Conservation (phyloP, 768 basidiomycete genomes). For the Leccinellum luteum region DNA sequence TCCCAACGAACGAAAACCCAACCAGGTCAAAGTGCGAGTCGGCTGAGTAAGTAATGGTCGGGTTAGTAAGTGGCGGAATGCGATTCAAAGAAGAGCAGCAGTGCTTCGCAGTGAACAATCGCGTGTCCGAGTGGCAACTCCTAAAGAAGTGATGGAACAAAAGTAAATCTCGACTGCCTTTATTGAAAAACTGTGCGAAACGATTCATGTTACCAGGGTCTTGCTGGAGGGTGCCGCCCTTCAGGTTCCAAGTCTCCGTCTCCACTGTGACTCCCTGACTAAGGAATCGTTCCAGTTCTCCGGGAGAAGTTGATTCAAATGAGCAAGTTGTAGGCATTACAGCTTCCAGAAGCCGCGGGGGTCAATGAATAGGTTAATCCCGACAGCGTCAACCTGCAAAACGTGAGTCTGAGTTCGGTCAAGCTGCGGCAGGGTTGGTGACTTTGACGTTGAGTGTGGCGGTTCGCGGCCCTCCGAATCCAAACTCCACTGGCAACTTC, state of each 20-base stretch:
- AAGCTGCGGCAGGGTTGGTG: neutral
- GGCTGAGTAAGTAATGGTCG: too few species aligned
- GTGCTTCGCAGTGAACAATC: constrained; percentile 7
- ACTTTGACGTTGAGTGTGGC: neutral
- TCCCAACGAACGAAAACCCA: too few species aligned
- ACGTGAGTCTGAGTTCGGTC: constrained; percentile 1
- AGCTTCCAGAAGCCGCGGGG: neutral
- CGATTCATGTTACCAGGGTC: neutral
- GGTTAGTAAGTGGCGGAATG: neutral
- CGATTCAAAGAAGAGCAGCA: neutral
- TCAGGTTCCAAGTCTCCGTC: neutral
- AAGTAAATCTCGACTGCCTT: constrained; percentile 14
- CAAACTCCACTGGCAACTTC: constrained; percentile 1
- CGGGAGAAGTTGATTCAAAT: neutral
- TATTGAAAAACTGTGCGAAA: neutral
- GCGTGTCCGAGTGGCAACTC: constrained; percentile 4
- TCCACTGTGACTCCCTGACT: neutral
- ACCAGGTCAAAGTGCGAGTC: neutral
- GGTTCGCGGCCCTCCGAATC: neutral
- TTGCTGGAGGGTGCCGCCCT: neutral
- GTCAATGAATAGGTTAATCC: neutral
- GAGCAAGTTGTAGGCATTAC: neutral
- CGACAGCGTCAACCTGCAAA: neutral
- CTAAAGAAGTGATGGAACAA: constrained; percentile 8
- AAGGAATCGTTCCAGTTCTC: neutral